phyloP scores from a whole-genome alignment of 176 grass and related monocot genomes.

The Lolium multiflorum region DNA sequence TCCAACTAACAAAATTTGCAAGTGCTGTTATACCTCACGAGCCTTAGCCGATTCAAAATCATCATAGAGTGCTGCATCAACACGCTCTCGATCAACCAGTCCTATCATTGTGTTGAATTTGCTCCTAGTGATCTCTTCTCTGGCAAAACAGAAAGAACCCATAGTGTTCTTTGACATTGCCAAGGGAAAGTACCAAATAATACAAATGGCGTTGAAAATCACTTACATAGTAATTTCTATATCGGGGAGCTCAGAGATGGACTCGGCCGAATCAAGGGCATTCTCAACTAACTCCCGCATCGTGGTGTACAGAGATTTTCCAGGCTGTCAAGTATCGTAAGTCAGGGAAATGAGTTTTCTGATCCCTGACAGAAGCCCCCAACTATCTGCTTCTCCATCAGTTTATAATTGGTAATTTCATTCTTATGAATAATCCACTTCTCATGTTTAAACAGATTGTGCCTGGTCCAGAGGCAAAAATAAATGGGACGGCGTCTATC shows the following conservation, averaged over 20 bases:
- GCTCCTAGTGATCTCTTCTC: slow-evolving; percentile 93
- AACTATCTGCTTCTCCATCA: background rate
- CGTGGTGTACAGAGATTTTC: slow-evolving; percentile 95
- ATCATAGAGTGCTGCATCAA: slow-evolving; percentile 93
- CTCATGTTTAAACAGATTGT: background rate
- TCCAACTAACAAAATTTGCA: background rate
- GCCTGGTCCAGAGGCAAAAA: background rate
- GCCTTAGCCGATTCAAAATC: slow-evolving; percentile 96
- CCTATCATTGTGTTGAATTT: slow-evolving; percentile 99
- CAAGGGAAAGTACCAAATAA: background rate
- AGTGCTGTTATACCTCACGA: slow-evolving; percentile 68
- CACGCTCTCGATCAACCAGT: slow-evolving; percentile 77
- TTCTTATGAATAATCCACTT: background rate
- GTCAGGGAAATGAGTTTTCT: slow-evolving; percentile 25
- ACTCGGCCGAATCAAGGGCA: slow-evolving; percentile 95
- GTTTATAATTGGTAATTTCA: background rate
- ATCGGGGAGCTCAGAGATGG: slow-evolving; percentile 77
- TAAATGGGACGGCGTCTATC: slow-evolving; percentile 6
- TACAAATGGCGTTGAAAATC: background rate
- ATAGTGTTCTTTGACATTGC: slow-evolving; percentile 2
- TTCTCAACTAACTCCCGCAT: slow-evolving; percentile 96
- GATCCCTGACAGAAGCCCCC: background rate
- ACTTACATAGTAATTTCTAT: slow-evolving; percentile 86
- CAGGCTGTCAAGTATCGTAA: slow-evolving; percentile 58
- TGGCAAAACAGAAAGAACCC: slow-evolving; percentile 38